Evolutionary conservation across 2,329 filamentous ascomycete species (phyloP), one percentile per base, ranked within the genome.

Genomic region (Teratosphaeria gauchensis): DNA sequence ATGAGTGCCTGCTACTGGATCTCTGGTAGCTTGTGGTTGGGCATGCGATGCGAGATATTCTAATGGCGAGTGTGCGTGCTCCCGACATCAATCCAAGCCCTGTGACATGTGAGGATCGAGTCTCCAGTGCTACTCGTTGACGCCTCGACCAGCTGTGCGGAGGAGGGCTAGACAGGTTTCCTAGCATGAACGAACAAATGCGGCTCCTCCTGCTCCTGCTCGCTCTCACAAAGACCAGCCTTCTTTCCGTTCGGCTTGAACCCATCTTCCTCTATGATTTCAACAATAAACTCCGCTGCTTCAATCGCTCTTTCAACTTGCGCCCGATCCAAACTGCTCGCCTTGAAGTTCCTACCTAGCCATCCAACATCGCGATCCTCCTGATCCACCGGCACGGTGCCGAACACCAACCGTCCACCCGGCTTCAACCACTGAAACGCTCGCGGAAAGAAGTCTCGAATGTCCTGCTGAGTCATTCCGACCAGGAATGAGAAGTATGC

Each of bases 391-490:
- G 58, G 57, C 14, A 63, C 38, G 4, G 60, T 60, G 7, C 56
- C 62, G 28, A 59, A 62, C 7, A 62, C 59, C 30, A 64, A 61
- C 6, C 57, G 4, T 2, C 62, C 60, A 33, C 62, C 58, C 6
- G 58, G 57, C 33, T 53, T 62, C 33, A 64, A 42, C 62, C 62
- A 64, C 12, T 55, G 33, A 16, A 52, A 57, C 1, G 54, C 61
- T 16, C 59, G 42, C 4, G 35, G 51, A 48, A 62, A 61, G 57
- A 62, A 64, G 3, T 35, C 46, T 8, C 59, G 56, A 42, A 62
- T 62, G 24, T 64, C 62, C 31, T 58, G 35, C 54, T 64, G 59
- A 33, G 55, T 53, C 48, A 62, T 53, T 14, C 59, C 61, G 12
- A 48, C 56, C 4, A 62, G 53, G 6, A 58, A 38, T 51, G 59